phyloP scores from a whole-genome alignment of 2,329 filamentous ascomycete genomes.

The Xylaria sp. region DNA sequence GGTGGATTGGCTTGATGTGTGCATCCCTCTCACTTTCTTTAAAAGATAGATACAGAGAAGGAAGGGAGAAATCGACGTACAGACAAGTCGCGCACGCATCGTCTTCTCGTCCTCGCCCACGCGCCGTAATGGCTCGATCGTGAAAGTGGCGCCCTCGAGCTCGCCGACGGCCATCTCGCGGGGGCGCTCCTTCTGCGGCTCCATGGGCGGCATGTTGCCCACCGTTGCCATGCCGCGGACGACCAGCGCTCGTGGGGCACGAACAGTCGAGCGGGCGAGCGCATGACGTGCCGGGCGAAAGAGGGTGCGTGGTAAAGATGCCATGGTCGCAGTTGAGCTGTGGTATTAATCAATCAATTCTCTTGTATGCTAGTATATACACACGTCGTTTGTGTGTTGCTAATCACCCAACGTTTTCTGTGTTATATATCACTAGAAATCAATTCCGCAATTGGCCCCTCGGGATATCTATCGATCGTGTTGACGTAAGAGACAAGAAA shows the following conservation, averaged over 20 bases:
- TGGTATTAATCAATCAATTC: not conserved
- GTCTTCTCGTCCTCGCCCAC: constrained; percentile 85
- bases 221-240: constrained; percentile 37
- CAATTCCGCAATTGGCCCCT: not conserved
- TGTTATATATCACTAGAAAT: not conserved
- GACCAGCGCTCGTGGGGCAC: constrained; percentile 34
- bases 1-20: no score
- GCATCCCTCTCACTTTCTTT: no score
- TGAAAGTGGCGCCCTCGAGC: constrained; percentile 86
- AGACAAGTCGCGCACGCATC: constrained; percentile 84
- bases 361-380: not conserved
- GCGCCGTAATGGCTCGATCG: constrained; percentile 87
- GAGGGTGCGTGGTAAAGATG: constrained; percentile 38
- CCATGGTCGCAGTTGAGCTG: constrained; percentile 31
- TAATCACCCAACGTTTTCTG: not conserved
- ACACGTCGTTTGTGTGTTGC: not conserved
- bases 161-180: constrained; percentile 82
- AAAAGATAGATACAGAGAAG: no score
- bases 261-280: constrained; percentile 13
- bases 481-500: constrained; percentile 32
- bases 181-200: constrained; percentile 42
- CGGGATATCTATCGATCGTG: not conserved
- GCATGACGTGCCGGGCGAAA: constrained; percentile 40
- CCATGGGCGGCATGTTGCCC: constrained; percentile 45
- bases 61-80: constrained; percentile 55